phyloP scores from a whole-genome alignment of 805 yeast genomes.

The Myxozyma kluyveri region DNA sequence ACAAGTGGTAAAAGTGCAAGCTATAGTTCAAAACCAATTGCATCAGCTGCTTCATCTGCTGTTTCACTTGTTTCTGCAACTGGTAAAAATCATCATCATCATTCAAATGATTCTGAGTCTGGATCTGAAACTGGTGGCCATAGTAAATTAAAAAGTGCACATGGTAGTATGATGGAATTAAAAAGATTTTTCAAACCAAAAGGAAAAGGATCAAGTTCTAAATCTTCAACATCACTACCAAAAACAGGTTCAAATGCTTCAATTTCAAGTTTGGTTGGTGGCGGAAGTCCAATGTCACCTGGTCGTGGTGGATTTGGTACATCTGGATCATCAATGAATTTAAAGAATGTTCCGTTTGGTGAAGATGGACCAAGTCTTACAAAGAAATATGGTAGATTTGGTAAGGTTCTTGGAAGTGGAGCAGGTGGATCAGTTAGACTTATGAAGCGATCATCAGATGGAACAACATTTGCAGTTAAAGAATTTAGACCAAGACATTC shows the following conservation, averaged over 20 bases:
- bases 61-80: constrained; percentile 25
- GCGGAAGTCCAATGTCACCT: constrained; percentile 16
- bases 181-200: constrained; percentile 48
- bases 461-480: constrained; percentile 76
- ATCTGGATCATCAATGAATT: constrained; percentile 24
- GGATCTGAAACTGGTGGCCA: constrained; percentile 6
- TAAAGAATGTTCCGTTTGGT: constrained; percentile 39
- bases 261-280: constrained; percentile 1
- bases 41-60: constrained; percentile 28
- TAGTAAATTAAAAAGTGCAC: constrained; percentile 24
- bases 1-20: background rate
- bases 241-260: constrained; percentile 11
- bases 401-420: constrained; percentile 79
- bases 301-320: constrained; percentile 11
- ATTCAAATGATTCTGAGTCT: constrained; percentile 16
- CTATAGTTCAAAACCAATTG: constrained; percentile 13
- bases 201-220: constrained; percentile 34
- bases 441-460: constrained; percentile 59
- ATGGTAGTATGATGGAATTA: constrained; percentile 41
- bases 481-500: constrained; percentile 68
- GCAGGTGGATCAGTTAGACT: constrained; percentile 93
- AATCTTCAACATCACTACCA: constrained; percentile 5
- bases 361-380: constrained; percentile 45
- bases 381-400: constrained; percentile 71
- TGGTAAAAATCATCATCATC: constrained; percentile 29